A percentile compares a stretch with the other conserved stretches of the same genome.
Evolutionary conservation across 2,329 filamentous ascomycete species (phyloP).

Genomic region (Trichoderma semiorbis): DNA sequence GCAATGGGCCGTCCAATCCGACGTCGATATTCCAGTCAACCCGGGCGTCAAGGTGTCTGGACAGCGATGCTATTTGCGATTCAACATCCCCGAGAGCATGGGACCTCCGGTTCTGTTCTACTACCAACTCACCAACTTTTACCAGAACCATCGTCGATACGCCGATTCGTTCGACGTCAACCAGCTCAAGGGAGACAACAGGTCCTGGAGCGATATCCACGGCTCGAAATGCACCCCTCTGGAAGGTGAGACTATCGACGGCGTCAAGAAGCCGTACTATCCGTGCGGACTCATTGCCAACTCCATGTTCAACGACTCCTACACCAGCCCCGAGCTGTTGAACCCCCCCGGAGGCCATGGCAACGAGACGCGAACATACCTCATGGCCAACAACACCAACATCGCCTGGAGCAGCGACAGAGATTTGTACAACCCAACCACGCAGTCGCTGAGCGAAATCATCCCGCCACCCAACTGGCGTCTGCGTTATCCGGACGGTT

Average conservation of each 20-base stretch:
- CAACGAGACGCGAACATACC: slow-evolving; percentile 53
- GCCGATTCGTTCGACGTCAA: slow-evolving; percentile 82
- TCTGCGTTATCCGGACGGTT: slow-evolving; percentile 65
- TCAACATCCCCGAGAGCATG: slow-evolving; percentile 76
- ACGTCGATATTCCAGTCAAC: slow-evolving; percentile 40
- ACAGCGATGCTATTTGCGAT: slow-evolving; percentile 68
- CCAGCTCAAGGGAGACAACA: slow-evolving; percentile 71
- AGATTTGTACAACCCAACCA: slow-evolving; percentile 68
- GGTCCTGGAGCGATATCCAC: slow-evolving; percentile 58
- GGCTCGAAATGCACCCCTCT: slow-evolving; percentile 74
- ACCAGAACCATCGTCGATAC: slow-evolving; percentile 97
- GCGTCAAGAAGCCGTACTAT: slow-evolving; percentile 70
- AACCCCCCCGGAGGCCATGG: slow-evolving; percentile 41
- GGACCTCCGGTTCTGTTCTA: slow-evolving; percentile 84
- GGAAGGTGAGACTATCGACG: slow-evolving; percentile 41
- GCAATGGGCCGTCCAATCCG: slow-evolving; percentile 41
- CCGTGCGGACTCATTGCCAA: slow-evolving; percentile 96
- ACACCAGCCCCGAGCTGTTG: slow-evolving; percentile 60
- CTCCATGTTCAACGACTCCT: slow-evolving; percentile 94
- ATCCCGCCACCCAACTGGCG: slow-evolving; percentile 85
- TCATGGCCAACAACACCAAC: slow-evolving; percentile 68
- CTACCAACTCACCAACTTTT: slow-evolving; percentile 96
- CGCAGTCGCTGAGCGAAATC: slow-evolving; percentile 64
- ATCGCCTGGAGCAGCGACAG: slow-evolving; percentile 88
- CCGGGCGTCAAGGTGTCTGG: slow-evolving; percentile 36